phyloP scores from a whole-genome alignment of 768 basidiomycete species.

The Calocybe gangraenosa region DNA sequence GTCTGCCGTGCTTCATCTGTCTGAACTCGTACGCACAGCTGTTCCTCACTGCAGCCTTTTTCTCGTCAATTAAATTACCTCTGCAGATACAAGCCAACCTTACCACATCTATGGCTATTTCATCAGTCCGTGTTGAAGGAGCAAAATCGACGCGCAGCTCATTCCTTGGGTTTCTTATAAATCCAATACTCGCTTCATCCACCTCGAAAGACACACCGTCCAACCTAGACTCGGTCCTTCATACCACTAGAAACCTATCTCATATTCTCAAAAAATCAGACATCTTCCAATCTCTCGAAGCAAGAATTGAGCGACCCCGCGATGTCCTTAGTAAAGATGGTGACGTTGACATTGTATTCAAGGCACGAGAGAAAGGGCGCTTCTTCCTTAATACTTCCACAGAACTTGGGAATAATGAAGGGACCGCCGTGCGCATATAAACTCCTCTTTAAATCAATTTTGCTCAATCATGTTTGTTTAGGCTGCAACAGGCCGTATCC shows the following conservation, averaged over 20 bases:
- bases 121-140: slow-evolving; percentile 79
- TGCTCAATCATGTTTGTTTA: slow-evolving; percentile 11
- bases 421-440: slow-evolving; percentile 68
- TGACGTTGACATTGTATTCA: slow-evolving; percentile 80
- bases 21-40: slow-evolving; percentile 34
- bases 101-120: slow-evolving; percentile 61
- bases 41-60: background rate
- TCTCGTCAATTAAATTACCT: background rate
- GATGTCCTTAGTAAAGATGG: slow-evolving; percentile 48
- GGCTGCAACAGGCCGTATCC: slow-evolving; percentile 77
- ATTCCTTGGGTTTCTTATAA: slow-evolving; percentile 77
- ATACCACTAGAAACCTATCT: slow-evolving; percentile 64
- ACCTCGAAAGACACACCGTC: slow-evolving; percentile 17
- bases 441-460: background rate
- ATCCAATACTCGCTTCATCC: slow-evolving; percentile 45
- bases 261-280: slow-evolving; percentile 68
- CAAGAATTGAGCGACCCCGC: slow-evolving; percentile 54
- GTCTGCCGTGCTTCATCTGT: slow-evolving; percentile 56
- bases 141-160: slow-evolving; percentile 67
- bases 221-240: slow-evolving; percentile 64
- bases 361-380: slow-evolving; percentile 70
- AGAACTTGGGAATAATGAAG: slow-evolving; percentile 91
- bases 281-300: slow-evolving; percentile 67
- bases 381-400: slow-evolving; percentile 80
- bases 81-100: slow-evolving; percentile 64